Conservation (phyloP, 169 alveolate species). For the Plasmodium falciparum region DNA sequence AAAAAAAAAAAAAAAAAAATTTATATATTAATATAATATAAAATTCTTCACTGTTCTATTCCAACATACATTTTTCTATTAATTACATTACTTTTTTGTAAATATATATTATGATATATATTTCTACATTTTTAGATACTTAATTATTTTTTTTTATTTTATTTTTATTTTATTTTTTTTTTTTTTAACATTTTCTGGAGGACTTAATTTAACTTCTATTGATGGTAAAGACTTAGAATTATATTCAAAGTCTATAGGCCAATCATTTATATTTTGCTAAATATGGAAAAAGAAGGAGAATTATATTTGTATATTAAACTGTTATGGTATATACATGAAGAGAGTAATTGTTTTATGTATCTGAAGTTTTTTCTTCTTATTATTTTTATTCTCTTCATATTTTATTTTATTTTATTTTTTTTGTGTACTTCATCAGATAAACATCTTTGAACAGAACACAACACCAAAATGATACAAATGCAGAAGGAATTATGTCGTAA, state of each 20-base stretch:
- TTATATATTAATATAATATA: background rate
- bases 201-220: slow-evolving; percentile 85
- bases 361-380: slow-evolving; percentile 1
- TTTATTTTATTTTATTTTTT: background rate
- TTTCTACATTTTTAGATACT: background rate
- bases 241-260: slow-evolving; percentile 61
- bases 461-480: slow-evolving; percentile 46
- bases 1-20: background rate
- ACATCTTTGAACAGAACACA: slow-evolving; percentile 9
- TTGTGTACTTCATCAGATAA: slow-evolving; percentile 52
- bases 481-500: slow-evolving; percentile 36
- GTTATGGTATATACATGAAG: too few species aligned
- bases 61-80: background rate
- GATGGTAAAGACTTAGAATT: slow-evolving; percentile 85
- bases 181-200: slow-evolving; percentile 84
- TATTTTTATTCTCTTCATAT: background rate
- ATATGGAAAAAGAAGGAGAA: background rate
- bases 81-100: background rate
- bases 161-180: slow-evolving; percentile 5
- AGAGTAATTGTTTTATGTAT: too few species aligned
- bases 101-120: background rate
- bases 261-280: slow-evolving; percentile 36
- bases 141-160: background rate
- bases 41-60: background rate
- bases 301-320: background rate